A percentile compares a stretch with the other conserved stretches of the same genome.
These are phyloP conservation scores for Monilinia laxa DNA, from an alignment of 2,329 filamentous ascomycete genomes.

Conservation along the genomic window DNA sequence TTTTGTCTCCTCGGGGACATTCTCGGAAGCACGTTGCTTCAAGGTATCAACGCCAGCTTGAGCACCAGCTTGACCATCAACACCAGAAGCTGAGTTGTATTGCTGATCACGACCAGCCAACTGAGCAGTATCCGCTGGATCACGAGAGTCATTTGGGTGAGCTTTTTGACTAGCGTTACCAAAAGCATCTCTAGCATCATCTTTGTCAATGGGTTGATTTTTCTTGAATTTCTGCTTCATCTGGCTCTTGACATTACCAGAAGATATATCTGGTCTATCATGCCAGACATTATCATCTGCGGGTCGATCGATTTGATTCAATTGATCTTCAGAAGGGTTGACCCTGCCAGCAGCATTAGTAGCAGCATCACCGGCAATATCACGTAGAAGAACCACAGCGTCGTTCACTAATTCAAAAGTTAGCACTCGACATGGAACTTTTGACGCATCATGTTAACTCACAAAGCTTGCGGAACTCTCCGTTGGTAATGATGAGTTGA, in stretches of 20 bases:
- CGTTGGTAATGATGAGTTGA: conserved; percentile 88
- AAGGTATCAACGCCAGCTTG: conserved; percentile 43
- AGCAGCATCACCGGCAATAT: conserved; percentile 89
- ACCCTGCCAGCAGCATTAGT: conserved; percentile 72
- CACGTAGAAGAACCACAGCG: conserved; percentile 75
- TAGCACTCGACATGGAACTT: conserved; percentile 20
- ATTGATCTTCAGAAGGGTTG: conserved; percentile 73
- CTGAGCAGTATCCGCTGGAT: conserved; percentile 53
- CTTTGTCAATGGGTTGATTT: conserved; percentile 50
- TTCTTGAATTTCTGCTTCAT: conserved; percentile 58
- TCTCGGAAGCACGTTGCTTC: conserved; percentile 59
- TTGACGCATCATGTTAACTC: conserved; percentile 14
- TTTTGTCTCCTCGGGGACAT: conserved; percentile 63
- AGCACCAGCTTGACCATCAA: conserved; percentile 53
- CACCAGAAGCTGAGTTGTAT: conserved; percentile 46
- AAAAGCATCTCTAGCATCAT: conserved; percentile 61
- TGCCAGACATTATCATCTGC: conserved; percentile 94
- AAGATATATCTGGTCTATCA: conserved; percentile 74
- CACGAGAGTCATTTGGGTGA: conserved; percentile 55
- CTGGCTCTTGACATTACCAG: conserved; percentile 67
- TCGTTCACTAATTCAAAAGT: conserved; percentile 61
- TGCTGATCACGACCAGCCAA: conserved; percentile 50
- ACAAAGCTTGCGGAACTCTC: conserved; percentile 55
- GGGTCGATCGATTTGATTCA: conserved; percentile 75
- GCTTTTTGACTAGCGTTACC: conserved; percentile 56